Base-by-base conservation (phyloP, 2,329 filamentous ascomycete species). In the Clonostachys byssicola region DNA sequence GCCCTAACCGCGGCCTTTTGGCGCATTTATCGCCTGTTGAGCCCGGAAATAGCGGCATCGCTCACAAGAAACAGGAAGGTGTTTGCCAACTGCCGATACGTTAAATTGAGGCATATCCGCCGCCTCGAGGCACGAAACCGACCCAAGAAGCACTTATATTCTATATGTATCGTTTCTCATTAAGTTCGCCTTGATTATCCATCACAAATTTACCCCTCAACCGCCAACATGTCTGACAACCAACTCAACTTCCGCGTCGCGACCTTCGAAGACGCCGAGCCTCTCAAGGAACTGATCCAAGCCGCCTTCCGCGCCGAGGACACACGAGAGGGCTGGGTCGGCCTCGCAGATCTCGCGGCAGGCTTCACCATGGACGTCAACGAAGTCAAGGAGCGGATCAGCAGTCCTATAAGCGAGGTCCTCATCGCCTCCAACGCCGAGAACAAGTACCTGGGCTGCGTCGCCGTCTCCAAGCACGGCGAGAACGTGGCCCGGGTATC, bases 361-460 rank as follows among this genome's bases (percentile, higher is more conserved):
- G 82, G 75, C 44, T 89, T 89, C 65, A 85, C 79, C 3, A 85
- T 86, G 3, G 75, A 77, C 44, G 85, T 89, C 56, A 79, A 85
- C 49, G 81, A 86, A 59, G 62, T 75, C 17, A 81, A 81, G 0
- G 80, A 86, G 12, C 78, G 70, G 5, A 67, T 73, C 43, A 42
- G 44, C 13, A 54, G 53, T 0, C 54, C 59, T 0, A 54, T 65
- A 12, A 39, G 36, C 12, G 54, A 51, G 40, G 23, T 42, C 2
- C 48, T 62, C n/a, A 50, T 62, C n/a, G 60, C 52, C 33, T 55
- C 54, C 40, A 45, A 49, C 42, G 49, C 50, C 9, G 47, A 58
- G 7, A 48, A 46, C 47, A 56, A 47, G 41, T 50, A 52, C 9
- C 40, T 46, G 44, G 52, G 48, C 34, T 47, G 42, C 30, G 43